Percentiles rank a stretch among this genome's conserved stretches.
These are phyloP conservation scores for Cladosporium austrohemisphaericum DNA, from an alignment of 2,329 filamentous ascomycete genomes.

Conservation along the genomic window DNA sequence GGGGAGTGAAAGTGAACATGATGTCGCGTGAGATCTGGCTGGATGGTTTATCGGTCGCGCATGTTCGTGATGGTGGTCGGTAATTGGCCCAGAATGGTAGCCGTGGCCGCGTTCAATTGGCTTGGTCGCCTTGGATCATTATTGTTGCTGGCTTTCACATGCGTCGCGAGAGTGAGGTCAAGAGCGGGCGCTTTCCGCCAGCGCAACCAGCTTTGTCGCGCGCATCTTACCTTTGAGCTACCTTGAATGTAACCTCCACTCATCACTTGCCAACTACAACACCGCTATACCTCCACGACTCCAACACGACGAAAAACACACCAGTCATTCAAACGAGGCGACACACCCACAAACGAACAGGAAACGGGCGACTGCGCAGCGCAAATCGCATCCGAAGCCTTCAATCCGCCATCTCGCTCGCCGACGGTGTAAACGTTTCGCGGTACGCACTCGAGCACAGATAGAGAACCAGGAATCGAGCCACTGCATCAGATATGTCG, in stretches of 20 bases:
- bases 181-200: background rate
- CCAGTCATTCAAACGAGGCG: too few species aligned
- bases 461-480: background rate
- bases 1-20: conserved; percentile 95
- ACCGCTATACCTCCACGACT: too few species aligned
- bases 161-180: background rate
- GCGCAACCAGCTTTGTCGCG: background rate
- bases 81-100: background rate
- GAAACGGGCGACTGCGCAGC: too few species aligned
- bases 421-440: too few species aligned
- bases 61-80: background rate
- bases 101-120: background rate
- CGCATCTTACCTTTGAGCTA: too few species aligned
- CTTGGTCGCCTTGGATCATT: too few species aligned
- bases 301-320: too few species aligned
- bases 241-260: too few species aligned
- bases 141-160: conserved; percentile 8
- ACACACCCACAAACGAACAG: too few species aligned
- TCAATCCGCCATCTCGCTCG: too few species aligned
- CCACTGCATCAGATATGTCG: conserved; percentile 1
- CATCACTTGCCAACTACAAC: too few species aligned
- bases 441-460: background rate
- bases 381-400: too few species aligned
- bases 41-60: background rate
- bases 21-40: conserved; percentile 22